Evolutionary conservation across 441 rosid species (phyloP).

Genomic region (Mallotus repandus): DNA sequence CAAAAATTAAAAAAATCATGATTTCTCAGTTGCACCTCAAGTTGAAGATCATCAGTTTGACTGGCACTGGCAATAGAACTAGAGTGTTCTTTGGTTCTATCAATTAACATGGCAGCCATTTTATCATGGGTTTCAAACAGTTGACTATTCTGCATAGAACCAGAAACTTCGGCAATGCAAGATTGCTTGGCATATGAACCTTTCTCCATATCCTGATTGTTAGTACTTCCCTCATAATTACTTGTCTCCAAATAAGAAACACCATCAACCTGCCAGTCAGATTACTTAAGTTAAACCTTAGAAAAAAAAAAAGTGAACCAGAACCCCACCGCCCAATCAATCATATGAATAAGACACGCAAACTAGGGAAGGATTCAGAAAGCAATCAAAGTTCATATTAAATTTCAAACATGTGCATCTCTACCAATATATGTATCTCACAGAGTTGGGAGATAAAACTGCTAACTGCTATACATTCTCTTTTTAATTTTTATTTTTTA

Average conservation of each 20-base stretch:
- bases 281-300: slow-evolving; percentile 25
- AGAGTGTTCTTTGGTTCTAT: slow-evolving; percentile 27
- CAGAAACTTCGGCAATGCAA: slow-evolving; percentile 16
- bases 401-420: background rate
- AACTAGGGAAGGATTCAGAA: background rate
- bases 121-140: slow-evolving; percentile 31
- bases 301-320: background rate
- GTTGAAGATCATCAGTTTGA: slow-evolving; percentile 30
- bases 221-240: slow-evolving; percentile 34
- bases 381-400: background rate
- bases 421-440: background rate
- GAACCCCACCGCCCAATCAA: background rate
- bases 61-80: slow-evolving; percentile 25
- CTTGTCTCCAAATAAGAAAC: slow-evolving; percentile 49
- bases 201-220: slow-evolving; percentile 28
- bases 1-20: slow-evolving; percentile 5
- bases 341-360: background rate
- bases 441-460: background rate
- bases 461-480: background rate
- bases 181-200: slow-evolving; percentile 26
- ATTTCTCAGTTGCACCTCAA: slow-evolving; percentile 28
- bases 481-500: background rate
- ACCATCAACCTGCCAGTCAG: slow-evolving; percentile 64
- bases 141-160: slow-evolving; percentile 25
- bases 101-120: slow-evolving; percentile 34